Evolutionary conservation across 768 basidiomycete genomes (phyloP).

Genomic region (Saitozyma sp.): DNA sequence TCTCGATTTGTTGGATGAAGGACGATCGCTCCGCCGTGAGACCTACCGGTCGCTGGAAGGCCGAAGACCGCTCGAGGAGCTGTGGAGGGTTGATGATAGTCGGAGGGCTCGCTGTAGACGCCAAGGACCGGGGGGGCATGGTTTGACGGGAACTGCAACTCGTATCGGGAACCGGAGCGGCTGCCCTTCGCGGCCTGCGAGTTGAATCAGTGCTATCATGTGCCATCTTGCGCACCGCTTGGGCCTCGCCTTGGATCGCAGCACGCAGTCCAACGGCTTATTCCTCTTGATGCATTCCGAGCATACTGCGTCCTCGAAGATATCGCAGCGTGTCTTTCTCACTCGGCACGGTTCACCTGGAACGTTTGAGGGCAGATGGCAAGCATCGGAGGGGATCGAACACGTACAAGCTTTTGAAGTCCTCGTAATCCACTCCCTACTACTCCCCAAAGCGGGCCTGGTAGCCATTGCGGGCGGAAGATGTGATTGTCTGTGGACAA

Average conservation of each 20-base stretch:
- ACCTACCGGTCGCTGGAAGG: not conserved
- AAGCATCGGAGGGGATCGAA: no score
- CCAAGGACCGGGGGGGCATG: not conserved
- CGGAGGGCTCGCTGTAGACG: no score
- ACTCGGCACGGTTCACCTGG: constrained; percentile 26
- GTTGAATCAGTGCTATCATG: no score
- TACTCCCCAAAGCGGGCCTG: no score
- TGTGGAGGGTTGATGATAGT: not conserved
- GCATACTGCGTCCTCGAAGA: constrained; percentile 11
- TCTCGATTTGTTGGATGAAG: no score
- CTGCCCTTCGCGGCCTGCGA: not conserved
- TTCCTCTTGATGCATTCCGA: constrained; percentile 18
- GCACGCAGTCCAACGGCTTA: constrained; percentile 4
- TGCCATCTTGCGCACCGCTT: constrained; percentile 4
- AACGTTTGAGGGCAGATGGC: no score
- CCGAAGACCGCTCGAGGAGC: no score
- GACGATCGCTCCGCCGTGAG: no score
- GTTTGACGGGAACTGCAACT: not conserved
- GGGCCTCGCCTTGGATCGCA: constrained; percentile 16
- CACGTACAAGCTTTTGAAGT: no score
- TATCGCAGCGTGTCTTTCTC: constrained; percentile 23
- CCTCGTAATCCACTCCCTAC: no score
- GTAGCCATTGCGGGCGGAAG: no score
- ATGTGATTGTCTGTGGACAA: no score
- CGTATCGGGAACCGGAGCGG: not conserved